Conservation (phyloP, 495 filamentous ascomycete genomes). For the Penicillium verhagenii region DNA sequence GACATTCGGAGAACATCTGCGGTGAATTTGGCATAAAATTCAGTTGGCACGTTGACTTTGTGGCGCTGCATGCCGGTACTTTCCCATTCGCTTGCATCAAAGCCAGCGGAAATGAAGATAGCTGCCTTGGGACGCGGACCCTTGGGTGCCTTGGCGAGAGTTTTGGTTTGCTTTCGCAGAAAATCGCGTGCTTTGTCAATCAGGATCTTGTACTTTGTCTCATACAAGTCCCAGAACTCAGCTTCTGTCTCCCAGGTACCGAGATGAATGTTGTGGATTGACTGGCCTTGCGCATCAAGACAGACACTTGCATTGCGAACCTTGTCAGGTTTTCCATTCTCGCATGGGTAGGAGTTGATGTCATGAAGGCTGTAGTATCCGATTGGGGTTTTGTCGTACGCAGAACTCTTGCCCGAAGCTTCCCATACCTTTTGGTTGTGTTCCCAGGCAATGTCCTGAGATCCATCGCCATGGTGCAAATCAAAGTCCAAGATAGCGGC, state of each 20-base stretch:
- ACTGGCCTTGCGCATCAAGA: constrained; percentile 88
- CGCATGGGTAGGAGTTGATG: constrained; percentile 96
- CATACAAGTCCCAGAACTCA: constrained; percentile 89
- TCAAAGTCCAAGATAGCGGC: constrained; percentile 97
- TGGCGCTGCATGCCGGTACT: constrained; percentile 90
- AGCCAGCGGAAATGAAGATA: constrained; percentile 92
- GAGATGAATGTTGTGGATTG: constrained; percentile 94
- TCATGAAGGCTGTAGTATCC: constrained; percentile 97
- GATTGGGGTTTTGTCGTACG: constrained; percentile 77
- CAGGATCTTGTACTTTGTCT: constrained; percentile 68
- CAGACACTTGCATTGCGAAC: constrained; percentile 89
- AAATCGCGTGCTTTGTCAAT: constrained; percentile 79
- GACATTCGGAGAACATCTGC: constrained; percentile 79
- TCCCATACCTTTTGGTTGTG: constrained; percentile 65
- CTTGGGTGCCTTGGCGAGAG: constrained; percentile 51
- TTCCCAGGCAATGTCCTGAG: constrained; percentile 86
- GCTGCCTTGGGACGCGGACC: constrained; percentile 68
- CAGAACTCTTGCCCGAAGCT: constrained; percentile 61
- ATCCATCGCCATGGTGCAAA: constrained; percentile 94
- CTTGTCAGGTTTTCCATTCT: constrained; percentile 83
- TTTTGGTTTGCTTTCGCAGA: constrained; percentile 64
- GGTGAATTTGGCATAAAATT: constrained; percentile 91
- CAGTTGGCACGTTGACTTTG: constrained; percentile 90
- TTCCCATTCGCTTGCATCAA: constrained; percentile 96
- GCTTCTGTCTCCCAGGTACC: constrained; percentile 76